Evolutionary conservation across 805 yeast species (phyloP).

Genomic region (Teunomyces kruisii): DNA sequence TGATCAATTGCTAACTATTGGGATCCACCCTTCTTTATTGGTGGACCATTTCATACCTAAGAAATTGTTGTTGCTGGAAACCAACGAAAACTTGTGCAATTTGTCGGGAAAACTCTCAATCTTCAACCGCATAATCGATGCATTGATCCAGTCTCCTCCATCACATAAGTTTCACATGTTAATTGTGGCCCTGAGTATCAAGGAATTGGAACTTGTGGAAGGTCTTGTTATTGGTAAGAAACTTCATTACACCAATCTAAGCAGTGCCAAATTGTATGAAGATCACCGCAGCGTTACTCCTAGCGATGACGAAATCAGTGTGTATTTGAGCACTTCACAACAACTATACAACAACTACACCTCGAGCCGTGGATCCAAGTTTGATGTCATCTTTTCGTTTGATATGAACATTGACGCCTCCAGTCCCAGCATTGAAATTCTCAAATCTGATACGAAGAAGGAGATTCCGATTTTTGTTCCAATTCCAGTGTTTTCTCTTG

Average conservation of each 20-base stretch:
- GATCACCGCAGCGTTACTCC: slow-evolving; percentile 24
- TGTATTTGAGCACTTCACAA: slow-evolving; percentile 30
- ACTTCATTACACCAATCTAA: slow-evolving; percentile 62
- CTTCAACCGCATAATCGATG: slow-evolving; percentile 50
- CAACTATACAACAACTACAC: slow-evolving; percentile 35
- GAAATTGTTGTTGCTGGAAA: slow-evolving; percentile 63
- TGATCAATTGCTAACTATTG: slow-evolving; percentile 48
- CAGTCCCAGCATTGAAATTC: slow-evolving; percentile 37
- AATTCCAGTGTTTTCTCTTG: slow-evolving; percentile 32
- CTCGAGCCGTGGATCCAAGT: slow-evolving; percentile 15
- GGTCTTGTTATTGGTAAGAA: slow-evolving; percentile 73
- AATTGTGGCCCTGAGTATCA: slow-evolving; percentile 59
- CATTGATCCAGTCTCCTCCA: slow-evolving; percentile 11
- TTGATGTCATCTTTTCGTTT: slow-evolving; percentile 37
- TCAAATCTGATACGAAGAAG: slow-evolving; percentile 18
- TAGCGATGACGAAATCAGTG: slow-evolving; percentile 5
- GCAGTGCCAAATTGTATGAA: slow-evolving; percentile 60
- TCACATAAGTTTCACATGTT: slow-evolving; percentile 22
- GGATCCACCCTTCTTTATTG: slow-evolving; percentile 67
- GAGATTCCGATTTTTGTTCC: slow-evolving; percentile 38
- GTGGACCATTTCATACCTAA: slow-evolving; percentile 80
- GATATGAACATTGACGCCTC: slow-evolving; percentile 31
- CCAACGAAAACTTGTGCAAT: slow-evolving; percentile 51
- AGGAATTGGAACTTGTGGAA: slow-evolving; percentile 77
- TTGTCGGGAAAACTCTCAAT: slow-evolving; percentile 61